phyloP scores from a whole-genome alignment of 2,329 filamentous ascomycete species.

The Nannizzia gypsea region DNA sequence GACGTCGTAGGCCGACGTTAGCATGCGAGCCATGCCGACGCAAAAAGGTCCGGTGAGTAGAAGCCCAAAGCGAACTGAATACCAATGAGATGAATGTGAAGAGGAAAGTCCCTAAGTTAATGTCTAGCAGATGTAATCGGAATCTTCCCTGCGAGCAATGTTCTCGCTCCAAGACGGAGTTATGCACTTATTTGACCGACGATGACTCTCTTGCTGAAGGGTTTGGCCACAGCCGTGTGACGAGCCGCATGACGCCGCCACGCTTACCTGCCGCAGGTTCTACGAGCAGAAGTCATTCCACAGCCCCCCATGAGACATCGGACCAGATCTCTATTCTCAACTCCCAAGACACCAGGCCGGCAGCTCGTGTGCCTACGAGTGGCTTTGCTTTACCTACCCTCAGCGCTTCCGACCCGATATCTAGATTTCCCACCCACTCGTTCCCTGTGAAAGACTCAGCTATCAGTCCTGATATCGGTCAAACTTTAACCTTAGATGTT shows the following conservation, averaged over 20 bases:
- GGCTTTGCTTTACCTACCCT: too few relatives aligned
- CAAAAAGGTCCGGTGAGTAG: slow-evolving; percentile 5
- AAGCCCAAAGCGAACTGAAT: not conserved
- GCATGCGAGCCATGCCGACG: slow-evolving; percentile 8
- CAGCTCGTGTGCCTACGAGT: too few relatives aligned
- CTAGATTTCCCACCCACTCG: too few relatives aligned
- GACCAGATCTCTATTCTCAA: too few relatives aligned
- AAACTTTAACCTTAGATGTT: not conserved
- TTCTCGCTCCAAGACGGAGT: slow-evolving; percentile 2
- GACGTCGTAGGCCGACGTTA: slow-evolving; percentile 5
- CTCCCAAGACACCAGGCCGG: too few relatives aligned
- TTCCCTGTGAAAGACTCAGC: not conserved
- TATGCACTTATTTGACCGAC: slow-evolving; percentile 4
- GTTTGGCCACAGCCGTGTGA: not conserved
- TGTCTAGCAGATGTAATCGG: slow-evolving; percentile 2
- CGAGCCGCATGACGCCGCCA: not conserved
- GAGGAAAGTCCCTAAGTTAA: not conserved
- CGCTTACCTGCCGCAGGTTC: not conserved
- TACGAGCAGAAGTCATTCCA: too few relatives aligned
- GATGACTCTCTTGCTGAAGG: not conserved
- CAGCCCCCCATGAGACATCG: too few relatives aligned
- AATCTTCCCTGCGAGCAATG: slow-evolving; percentile 7
- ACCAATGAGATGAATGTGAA: too few relatives aligned
- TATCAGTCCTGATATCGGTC: not conserved
- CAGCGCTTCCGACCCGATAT: too few relatives aligned